Percentiles rank a stretch among this genome's conserved stretches.
Evolutionary conservation across 2,329 filamentous ascomycete genomes (phyloP).

Genomic region (Sporothrix mexicana): DNA sequence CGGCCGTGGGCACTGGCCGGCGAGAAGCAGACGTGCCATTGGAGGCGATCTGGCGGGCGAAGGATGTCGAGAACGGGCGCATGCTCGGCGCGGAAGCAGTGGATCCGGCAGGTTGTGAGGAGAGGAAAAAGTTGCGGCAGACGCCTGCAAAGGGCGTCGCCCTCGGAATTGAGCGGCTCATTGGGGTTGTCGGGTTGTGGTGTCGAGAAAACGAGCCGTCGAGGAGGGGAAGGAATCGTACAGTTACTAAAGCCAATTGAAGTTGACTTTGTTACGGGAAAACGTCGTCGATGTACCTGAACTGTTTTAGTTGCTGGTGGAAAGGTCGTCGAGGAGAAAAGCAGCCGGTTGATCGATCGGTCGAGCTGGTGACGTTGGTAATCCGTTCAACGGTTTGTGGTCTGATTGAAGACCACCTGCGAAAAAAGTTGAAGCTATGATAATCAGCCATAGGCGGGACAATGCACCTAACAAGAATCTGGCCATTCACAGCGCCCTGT

Average conservation of each 20-base stretch:
- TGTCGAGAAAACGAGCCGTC: neutral
- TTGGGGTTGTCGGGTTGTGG: neutral
- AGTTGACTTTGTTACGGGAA: neutral
- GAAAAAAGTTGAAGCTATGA: slow-evolving; percentile 28
- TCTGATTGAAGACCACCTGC: slow-evolving; percentile 10
- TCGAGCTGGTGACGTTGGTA: neutral
- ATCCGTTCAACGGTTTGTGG: neutral
- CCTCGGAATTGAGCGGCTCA: slow-evolving; percentile 34
- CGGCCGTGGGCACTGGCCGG: slow-evolving; percentile 21
- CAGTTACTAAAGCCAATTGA: neutral
- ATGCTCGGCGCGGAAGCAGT: neutral
- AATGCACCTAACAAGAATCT: neutral
- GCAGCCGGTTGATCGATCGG: neutral
- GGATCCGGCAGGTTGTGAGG: slow-evolving; percentile 8
- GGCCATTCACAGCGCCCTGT: slow-evolving; percentile 29
- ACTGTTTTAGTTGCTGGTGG: neutral
- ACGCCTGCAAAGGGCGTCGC: slow-evolving; percentile 33
- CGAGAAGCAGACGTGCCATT: neutral
- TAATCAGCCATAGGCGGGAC: slow-evolving; percentile 17
- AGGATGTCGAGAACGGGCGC: slow-evolving; percentile 26
- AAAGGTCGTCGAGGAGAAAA: neutral
- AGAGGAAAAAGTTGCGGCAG: slow-evolving; percentile 24
- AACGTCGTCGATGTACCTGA: neutral
- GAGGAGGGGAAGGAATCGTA: neutral
- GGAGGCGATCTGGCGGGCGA: slow-evolving; percentile 21